phyloP scores from a whole-genome alignment of 2,329 filamentous ascomycete genomes.

The Diaporthe sp. region DNA sequence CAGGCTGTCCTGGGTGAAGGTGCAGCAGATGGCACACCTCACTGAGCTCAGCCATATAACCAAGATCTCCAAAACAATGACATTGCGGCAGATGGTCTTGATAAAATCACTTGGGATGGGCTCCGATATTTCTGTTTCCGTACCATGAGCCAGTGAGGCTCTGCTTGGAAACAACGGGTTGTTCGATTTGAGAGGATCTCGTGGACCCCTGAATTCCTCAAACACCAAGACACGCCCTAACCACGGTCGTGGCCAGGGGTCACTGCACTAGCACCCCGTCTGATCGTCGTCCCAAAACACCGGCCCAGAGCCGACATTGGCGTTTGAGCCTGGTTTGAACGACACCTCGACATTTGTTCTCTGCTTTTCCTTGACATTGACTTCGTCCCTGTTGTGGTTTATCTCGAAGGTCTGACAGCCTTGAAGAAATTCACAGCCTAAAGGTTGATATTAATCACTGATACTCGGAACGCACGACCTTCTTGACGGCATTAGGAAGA shows the following conservation, averaged over 20 bases:
- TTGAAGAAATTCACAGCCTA: not conserved
- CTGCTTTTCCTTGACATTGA: not conserved
- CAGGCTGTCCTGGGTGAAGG: not conserved
- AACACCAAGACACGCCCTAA: conserved; percentile 2
- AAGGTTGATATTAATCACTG: fast-evolving
- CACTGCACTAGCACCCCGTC: conserved; percentile 1
- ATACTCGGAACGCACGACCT: not conserved
- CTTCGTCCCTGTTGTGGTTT: not conserved
- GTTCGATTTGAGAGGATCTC: not conserved
- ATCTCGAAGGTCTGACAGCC: too few species aligned
- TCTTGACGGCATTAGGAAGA: not conserved
- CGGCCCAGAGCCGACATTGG: not conserved
- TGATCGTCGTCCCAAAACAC: conserved; percentile 25
- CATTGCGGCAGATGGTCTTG: not conserved
- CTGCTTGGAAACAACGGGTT: not conserved
- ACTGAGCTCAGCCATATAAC: not conserved
- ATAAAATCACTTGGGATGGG: fast-evolving
- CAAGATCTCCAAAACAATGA: not conserved
- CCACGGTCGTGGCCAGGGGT: conserved; percentile 3
- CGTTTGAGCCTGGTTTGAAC: conserved; percentile 15
- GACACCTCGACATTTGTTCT: conserved; percentile 1
- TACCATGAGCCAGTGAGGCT: not conserved
- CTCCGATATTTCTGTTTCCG: not conserved
- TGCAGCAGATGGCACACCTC: not conserved
- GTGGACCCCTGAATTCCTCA: not conserved